Evolutionary conservation across 768 basidiomycete species (phyloP), one percentile per base, ranked within the genome.

Genomic region (Leccinum uliginosum): DNA sequence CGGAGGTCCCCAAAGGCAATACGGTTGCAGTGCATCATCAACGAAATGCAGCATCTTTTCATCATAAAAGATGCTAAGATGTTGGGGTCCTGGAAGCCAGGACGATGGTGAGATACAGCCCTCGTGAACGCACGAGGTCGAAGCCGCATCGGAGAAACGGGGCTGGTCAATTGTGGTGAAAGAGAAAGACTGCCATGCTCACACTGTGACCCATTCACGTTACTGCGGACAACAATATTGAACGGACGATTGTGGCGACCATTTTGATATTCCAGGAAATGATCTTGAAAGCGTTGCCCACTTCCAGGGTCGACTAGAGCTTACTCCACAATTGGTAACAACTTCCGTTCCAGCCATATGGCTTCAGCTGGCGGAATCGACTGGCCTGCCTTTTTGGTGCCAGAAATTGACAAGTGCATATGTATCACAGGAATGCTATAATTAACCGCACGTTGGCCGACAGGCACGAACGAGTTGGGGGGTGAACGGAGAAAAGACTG

Each of bases 1-100:
- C 38, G 34, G 48, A 34, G 48, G 55, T 35, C 32, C 7, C 12
- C 11, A n/a, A 26, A n/a, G 54, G 66, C 65, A 44, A 44, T 67
- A 54, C 32, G 32, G 21, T 50, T 54, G 66, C 57, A 34, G 46
- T 55, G 55, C 30, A 15, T 1, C 44, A 55, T 59, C 53, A 55
- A 27, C 44, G 30, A 40, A 27, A 32, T 19, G 44, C 19, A 38
- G 49, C 9, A 50, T 52, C 56, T 54, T 48, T 50, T 24, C 57
- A 55, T 10, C 26, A 21, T 27, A 46, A 53, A 47, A 45, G 48
- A 60, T 59, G 58, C n/a, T 29, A 48, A 53, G 32, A 58, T 65
- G 53, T 15, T 38, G 7, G 14, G 29, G 17, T 17, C 34, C 14
- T 24, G 24, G 14, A 30, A 46, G 57, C 11, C 15, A 4, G 23